Evolutionary conservation across 2,329 filamentous ascomycete species (phyloP), one percentile per base, ranked within the genome.

Genomic region (Ascochyta lentis): DNA sequence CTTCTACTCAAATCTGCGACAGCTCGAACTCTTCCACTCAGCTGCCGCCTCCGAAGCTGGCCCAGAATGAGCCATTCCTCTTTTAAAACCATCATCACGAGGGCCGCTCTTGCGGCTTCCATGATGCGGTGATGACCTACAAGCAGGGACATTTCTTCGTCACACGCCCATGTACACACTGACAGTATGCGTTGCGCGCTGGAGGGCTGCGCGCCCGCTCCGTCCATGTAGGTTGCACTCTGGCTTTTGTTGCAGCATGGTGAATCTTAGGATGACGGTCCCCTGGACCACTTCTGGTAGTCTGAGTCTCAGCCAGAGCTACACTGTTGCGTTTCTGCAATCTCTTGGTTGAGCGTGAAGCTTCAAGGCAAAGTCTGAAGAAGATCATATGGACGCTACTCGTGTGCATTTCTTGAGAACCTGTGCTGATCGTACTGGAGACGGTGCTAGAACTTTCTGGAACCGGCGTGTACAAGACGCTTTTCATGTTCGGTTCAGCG

Each of bases 71-170:
- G 70, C 71, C 70, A 77, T 75, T 77, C 83, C 87, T 84, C 84
- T 86, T 88, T 81, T 89, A 91, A 91, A 91, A 91, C 89, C 88
- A 88, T 91, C 84, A 84, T 86, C 84, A 86, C 85, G 88, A 91
- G 86, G 84, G 85, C 79, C 81, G 78, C 79, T 74, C 76, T 77
- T 71, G 79, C 74, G 79, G 82, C 81, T 80, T 81, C 80, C 86
- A 88, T 84, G 86, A 89, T 80, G 75, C 79, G 84, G 78, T 84
- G 85, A 86, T 84, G 85, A 89, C 86, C 86, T 87, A 80, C 80
- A 79, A 84, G 82, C 78, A 82, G 84, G 81, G 76, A 87, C 85
- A 86, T 76, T 65, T 58, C 59, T 65, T 72, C 59, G 61, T 69
- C 63, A 71, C 69, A 63, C 64, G 67, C 63, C 49, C 51, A 3